phyloP scores from a whole-genome alignment of 2,329 filamentous ascomycete genomes.

The Calycina herbarum region DNA sequence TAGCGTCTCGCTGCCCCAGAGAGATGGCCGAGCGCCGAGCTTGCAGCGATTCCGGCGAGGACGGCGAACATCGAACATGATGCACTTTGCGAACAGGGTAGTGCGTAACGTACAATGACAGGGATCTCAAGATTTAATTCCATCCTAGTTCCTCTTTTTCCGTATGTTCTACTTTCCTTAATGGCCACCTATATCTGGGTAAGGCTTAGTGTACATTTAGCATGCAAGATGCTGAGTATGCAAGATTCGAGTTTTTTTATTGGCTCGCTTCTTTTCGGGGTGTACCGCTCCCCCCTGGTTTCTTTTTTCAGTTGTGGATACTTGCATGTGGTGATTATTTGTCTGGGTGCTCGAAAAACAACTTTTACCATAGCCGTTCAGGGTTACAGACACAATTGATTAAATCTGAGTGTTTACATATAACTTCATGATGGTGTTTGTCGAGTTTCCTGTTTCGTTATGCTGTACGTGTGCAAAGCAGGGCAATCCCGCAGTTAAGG shows the following conservation, averaged over 20 bases:
- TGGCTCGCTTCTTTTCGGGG: constrained; percentile 1
- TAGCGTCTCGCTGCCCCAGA: neutral
- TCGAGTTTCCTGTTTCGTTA: neutral
- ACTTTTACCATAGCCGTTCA: neutral
- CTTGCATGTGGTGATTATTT: neutral
- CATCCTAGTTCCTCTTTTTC: neutral
- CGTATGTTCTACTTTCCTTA: neutral
- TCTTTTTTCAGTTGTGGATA: neutral
- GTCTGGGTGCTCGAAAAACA: neutral
- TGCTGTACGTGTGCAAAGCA: neutral
- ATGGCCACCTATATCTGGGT: neutral
- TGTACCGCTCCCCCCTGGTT: neutral
- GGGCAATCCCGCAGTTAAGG: neutral
- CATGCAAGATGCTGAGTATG: constrained; percentile 2
- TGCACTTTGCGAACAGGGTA: neutral
- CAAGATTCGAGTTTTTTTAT: neutral
- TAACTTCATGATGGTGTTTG: neutral
- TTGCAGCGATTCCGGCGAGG: neutral
- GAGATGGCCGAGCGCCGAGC: neutral
- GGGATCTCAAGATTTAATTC: neutral
- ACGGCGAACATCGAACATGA: neutral
- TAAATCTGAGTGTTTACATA: neutral
- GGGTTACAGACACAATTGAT: neutral
- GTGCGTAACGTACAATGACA: too few relatives aligned
- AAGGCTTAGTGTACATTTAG: constrained; percentile 1